phyloP scores from a whole-genome alignment of 306 rosid genomes.

The Inga leiocalycina region DNA sequence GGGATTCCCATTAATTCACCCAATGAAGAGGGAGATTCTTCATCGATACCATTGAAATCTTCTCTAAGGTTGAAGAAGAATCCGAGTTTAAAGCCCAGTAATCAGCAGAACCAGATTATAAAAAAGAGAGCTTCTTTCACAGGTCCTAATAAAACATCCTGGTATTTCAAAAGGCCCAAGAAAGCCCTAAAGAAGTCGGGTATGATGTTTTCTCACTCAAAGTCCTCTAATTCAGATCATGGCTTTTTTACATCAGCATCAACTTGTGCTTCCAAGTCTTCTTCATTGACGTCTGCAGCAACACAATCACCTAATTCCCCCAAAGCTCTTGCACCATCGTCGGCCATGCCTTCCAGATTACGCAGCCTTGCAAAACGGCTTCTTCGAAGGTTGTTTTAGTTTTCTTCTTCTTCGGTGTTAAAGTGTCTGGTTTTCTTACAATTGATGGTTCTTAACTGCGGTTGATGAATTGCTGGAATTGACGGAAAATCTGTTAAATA shows the following conservation, averaged over 20 bases:
- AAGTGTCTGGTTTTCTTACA: neutral
- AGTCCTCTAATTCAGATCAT: neutral
- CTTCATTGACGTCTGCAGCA: neutral
- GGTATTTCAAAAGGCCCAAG: neutral
- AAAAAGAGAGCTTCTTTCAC: neutral
- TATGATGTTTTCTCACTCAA: neutral
- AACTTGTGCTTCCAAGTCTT: constrained; percentile 7
- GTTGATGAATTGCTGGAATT: neutral
- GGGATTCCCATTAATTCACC: constrained; percentile 24
- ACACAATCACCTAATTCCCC: neutral
- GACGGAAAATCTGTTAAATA: neutral
- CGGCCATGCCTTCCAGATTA: neutral
- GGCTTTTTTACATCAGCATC: neutral
- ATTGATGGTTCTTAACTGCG: neutral
- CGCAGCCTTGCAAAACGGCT: neutral
- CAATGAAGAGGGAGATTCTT: neutral
- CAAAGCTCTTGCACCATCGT: neutral
- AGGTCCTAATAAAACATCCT: neutral
- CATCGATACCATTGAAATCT: neutral
- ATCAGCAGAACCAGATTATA: neutral
- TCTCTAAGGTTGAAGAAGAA: neutral
- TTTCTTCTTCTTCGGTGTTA: neutral
- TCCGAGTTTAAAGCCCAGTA: neutral
- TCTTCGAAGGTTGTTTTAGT: neutral
- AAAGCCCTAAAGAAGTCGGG: neutral